Evolutionary conservation across 805 yeast species (phyloP).

Genomic region (Suhomyces vadensis): DNA sequence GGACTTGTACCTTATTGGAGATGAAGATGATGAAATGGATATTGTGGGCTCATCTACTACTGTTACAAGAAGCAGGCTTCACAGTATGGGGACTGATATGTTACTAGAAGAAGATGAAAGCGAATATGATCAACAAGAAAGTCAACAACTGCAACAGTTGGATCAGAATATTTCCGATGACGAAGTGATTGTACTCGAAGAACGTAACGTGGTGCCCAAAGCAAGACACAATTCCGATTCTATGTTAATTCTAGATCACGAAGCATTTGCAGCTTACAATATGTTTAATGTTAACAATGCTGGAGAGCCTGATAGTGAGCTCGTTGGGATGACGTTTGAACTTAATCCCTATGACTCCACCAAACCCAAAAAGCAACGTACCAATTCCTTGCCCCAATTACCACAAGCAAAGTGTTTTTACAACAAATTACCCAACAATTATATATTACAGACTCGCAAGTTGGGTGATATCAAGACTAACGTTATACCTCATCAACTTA

Average conservation of each 20-base stretch:
- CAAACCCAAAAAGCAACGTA: constrained; percentile 37
- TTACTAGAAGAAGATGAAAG: constrained; percentile 7
- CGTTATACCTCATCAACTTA: constrained; percentile 36
- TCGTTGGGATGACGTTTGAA: neutral
- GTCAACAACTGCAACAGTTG: constrained; percentile 7
- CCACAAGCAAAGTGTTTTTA: constrained; percentile 47
- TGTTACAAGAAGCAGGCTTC: neutral
- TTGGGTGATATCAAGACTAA: constrained; percentile 42
- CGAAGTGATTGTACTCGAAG: constrained; percentile 40
- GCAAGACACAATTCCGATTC: constrained; percentile 32
- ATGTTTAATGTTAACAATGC: constrained; percentile 43
- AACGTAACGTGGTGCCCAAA: constrained; percentile 23
- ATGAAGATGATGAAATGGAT: constrained; percentile 13
- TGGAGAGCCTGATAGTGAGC: constrained; percentile 2
- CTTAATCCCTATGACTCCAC: constrained; percentile 5
- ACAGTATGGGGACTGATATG: constrained; percentile 1
- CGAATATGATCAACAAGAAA: constrained; percentile 23
- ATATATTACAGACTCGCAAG: constrained; percentile 38
- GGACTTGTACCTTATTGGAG: constrained; percentile 11
- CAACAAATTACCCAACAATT: constrained; percentile 38
- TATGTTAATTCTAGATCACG: constrained; percentile 34
- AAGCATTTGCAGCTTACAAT: constrained; percentile 43
- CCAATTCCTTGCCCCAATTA: constrained; percentile 45
- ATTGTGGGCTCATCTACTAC: constrained; percentile 3
- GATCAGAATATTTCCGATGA: constrained; percentile 18